Percentiles rank a stretch among this genome's conserved stretches.
Conservation (phyloP, 371 early-diverging fungal genomes). For the Mucor lusitanicus region DNA sequence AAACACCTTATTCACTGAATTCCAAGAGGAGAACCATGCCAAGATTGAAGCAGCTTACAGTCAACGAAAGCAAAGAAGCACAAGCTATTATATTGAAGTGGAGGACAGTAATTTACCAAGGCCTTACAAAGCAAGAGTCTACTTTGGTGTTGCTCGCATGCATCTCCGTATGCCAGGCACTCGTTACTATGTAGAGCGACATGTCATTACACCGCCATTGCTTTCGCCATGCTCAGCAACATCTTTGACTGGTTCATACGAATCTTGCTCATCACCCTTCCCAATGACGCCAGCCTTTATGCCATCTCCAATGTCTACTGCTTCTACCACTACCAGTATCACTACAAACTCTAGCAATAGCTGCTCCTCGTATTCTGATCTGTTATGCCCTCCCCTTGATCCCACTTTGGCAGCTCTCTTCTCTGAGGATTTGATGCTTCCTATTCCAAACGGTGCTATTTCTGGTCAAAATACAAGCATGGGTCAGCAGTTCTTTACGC, state of each 20-base stretch:
- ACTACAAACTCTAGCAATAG: neutral
- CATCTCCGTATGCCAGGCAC: slow-evolving; percentile 57
- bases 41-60: slow-evolving; percentile 38
- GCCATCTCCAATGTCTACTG: neutral
- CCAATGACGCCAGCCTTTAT: neutral
- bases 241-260: neutral
- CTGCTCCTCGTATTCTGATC: neutral
- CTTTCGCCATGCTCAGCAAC: neutral
- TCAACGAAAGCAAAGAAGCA: slow-evolving; percentile 24
- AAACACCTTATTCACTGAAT: slow-evolving; percentile 43
- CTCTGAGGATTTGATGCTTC: neutral
- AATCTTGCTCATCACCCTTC: neutral
- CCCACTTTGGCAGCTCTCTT: neutral
- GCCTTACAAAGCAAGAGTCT: slow-evolving; percentile 26
- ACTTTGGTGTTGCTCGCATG: slow-evolving; percentile 45
- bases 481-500: neutral
- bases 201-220: neutral
- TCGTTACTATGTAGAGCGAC: slow-evolving; percentile 44
- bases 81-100: slow-evolving; percentile 38
- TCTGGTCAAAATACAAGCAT: neutral
- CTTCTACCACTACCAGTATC: neutral
- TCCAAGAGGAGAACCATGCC: slow-evolving; percentile 40
- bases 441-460: neutral
- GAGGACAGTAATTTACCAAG: slow-evolving; percentile 32
- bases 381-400: neutral